These are phyloP conservation scores for Trichoderma sp. DNA, from an alignment of 2,329 filamentous ascomycete species.

Conservation along the genomic window DNA sequence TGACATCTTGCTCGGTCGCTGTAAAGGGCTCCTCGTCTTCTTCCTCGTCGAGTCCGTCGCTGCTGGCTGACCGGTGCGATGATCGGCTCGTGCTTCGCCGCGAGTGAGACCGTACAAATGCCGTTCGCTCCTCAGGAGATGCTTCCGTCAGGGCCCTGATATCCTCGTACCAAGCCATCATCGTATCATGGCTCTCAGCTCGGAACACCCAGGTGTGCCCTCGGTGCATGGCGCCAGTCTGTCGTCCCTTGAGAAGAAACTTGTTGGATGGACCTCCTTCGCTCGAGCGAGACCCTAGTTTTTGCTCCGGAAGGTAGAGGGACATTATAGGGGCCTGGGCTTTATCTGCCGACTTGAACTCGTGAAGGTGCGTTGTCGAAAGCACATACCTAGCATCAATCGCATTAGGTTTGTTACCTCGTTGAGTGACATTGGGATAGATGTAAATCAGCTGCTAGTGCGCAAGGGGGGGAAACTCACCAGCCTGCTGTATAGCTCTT, in stretches of 20 bases:
- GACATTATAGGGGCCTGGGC: slow-evolving; percentile 93
- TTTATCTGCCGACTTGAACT: slow-evolving; percentile 98
- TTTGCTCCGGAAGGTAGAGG: slow-evolving; percentile 89
- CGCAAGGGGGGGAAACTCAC: slow-evolving; percentile 47
- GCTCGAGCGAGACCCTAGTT: slow-evolving; percentile 85
- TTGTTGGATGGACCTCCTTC: slow-evolving; percentile 86
- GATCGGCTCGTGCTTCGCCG: slow-evolving; percentile 73
- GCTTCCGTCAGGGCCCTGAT: slow-evolving; percentile 87
- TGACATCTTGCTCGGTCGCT: slow-evolving; percentile 44
- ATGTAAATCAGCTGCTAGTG: not conserved
- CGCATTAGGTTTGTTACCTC: not conserved
- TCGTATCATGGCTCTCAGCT: slow-evolving; percentile 78
- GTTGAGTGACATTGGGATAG: not conserved
- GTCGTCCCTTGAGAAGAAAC: slow-evolving; percentile 94
- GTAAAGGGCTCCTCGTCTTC: slow-evolving; percentile 64
- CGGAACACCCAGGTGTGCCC: slow-evolving; percentile 71
- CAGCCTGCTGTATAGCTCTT: slow-evolving; percentile 97
- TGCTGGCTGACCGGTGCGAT: slow-evolving; percentile 61
- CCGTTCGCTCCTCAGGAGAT: slow-evolving; percentile 80
- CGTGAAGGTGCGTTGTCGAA: slow-evolving; percentile 93
- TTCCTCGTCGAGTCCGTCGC: slow-evolving; percentile 75
- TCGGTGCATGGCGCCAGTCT: slow-evolving; percentile 89
- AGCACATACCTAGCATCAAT: slow-evolving; percentile 72
- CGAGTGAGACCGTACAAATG: slow-evolving; percentile 79
- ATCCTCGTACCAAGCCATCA: slow-evolving; percentile 95